Base-by-base conservation (phyloP, 2,329 filamentous ascomycete species). In the Cladosporium sp. region DNA sequence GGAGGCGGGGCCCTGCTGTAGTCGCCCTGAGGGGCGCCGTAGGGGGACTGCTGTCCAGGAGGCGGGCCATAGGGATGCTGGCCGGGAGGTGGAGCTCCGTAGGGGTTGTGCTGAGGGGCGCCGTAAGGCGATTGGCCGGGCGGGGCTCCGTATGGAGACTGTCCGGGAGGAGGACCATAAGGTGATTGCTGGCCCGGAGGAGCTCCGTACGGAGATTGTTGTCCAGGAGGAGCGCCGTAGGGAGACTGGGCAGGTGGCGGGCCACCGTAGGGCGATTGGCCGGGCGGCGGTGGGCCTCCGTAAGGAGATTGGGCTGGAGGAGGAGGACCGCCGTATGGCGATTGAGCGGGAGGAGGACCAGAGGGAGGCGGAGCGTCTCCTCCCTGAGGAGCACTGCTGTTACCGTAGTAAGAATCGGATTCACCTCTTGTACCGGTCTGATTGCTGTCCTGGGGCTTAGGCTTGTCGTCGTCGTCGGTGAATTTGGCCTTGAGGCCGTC, bases 401-500 rank as follows among this genome's bases (percentile, higher is more conserved):
- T n/a, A n/a, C 50, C 43, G 43, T 51, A 51, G 42, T 44, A 50
- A 11, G 49, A 37, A 19, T 39, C 52, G 24, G 43, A 43, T 18
- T 43, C 44, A 36, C 50, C 43, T 39, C 44, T 27, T 50, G 55
- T 53, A 45, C 47, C 58, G 50, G 61, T 51, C 54, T 57, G 49
- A 48, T 62, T 53, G 57, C 57, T 64, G 32, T 67, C 59, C 40
- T 66, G 30, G 30, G 30, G 3, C 13, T n/a, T 15, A n/a, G 13
- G 57, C 54, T 70, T 64, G n/a, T 56, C 51, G 55, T 66, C 62
- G 45, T 59, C 53, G 50, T 64, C 60, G n/a, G 59, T 55, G 29
- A 64, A 56, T 22, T 58, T 63, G 18, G 61, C 55, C 53, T 70
- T 67, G 40, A 71, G 67, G 47, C 71, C 67, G 50, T 72, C 61